Percentiles rank a stretch among this genome's conserved stretches.
phyloP scores from a whole-genome alignment of 768 basidiomycete genomes.

The Mycena galericulata region DNA sequence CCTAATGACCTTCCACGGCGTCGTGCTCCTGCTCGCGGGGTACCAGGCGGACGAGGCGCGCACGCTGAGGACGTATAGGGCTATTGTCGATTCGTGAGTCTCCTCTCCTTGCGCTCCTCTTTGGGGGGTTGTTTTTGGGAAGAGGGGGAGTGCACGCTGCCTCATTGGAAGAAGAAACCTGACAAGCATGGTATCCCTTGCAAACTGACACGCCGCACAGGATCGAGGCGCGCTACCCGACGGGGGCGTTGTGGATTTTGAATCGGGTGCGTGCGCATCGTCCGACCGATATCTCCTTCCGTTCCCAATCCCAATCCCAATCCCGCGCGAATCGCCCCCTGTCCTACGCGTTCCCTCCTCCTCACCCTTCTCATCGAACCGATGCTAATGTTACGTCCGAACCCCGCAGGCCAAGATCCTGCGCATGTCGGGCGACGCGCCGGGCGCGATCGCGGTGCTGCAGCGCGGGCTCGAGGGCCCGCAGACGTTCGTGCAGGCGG shows the following conservation, averaged over 20 bases:
- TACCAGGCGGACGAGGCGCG: constrained; percentile 81
- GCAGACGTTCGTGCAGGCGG: constrained; percentile 76
- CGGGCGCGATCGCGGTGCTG: constrained; percentile 74
- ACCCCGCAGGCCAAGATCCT: constrained; percentile 64
- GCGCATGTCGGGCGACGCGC: constrained; percentile 74
- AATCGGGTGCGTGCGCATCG: constrained; percentile 60
- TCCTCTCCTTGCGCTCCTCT: background rate
- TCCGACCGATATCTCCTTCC: no score
- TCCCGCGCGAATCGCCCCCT: background rate
- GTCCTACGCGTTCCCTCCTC: no score
- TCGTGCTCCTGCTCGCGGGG: constrained; percentile 76
- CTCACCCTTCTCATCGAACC: no score
- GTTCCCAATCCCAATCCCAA: no score
- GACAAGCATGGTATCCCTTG: no score
- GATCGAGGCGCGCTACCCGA: constrained; percentile 58
- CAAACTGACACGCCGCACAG: constrained; percentile 28
- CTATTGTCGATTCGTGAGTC: constrained; percentile 72
- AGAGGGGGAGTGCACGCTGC: no score
- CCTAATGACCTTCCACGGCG: constrained; percentile 84
- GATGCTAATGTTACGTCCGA: background rate
- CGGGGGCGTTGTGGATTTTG: constrained; percentile 66
- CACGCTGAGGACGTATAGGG: constrained; percentile 71
- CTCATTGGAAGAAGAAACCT: no score
- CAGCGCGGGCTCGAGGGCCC: constrained; percentile 65
- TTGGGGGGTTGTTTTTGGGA: background rate